These are phyloP conservation scores for Agrocybe pediades DNA, from an alignment of 768 basidiomycete species.

Conservation along the genomic window DNA sequence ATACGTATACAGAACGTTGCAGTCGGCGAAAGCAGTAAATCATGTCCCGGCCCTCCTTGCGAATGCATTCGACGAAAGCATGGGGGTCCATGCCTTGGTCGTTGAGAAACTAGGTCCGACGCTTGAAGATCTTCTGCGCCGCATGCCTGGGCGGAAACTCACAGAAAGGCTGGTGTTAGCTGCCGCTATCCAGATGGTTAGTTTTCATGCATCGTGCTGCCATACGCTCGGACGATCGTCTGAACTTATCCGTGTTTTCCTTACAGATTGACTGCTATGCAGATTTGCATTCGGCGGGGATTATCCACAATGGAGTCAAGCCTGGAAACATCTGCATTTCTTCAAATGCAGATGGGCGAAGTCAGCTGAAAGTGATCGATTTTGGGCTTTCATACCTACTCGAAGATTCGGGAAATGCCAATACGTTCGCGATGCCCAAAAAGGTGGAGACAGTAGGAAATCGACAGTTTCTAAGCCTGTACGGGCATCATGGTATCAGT, in stretches of 20 bases:
- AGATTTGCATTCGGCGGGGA: constrained; percentile 23
- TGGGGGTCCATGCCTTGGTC: constrained; percentile 25
- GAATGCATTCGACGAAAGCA: constrained; percentile 15
- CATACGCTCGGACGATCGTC: constrained; percentile 17
- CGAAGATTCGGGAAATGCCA: constrained; percentile 4
- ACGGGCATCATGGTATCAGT: constrained; percentile 34
- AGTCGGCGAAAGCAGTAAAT: background rate
- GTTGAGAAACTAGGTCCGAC: constrained; percentile 29
- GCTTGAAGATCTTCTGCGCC: constrained; percentile 22
- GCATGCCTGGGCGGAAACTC: constrained; percentile 15
- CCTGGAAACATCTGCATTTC: constrained; percentile 32
- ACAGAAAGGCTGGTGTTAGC: constrained; percentile 5
- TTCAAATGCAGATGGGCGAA: background rate
- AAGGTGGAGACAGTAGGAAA: constrained; percentile 26
- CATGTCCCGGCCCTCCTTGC: constrained; percentile 18
- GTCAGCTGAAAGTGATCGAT: background rate
- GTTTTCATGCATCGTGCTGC: background rate
- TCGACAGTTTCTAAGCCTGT: constrained; percentile 29
- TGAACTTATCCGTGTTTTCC: constrained; percentile 28
- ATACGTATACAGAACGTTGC: constrained; percentile 22
- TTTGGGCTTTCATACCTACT: background rate
- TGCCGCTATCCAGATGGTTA: background rate
- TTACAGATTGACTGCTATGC: constrained; percentile 27
- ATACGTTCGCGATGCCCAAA: constrained; percentile 16
- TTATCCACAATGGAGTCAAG: constrained; percentile 34